Percentiles rank a stretch among this genome's conserved stretches.
phyloP scores from a whole-genome alignment of 2,329 filamentous ascomycete species.

The Aspergillus pseudoglaucus region DNA sequence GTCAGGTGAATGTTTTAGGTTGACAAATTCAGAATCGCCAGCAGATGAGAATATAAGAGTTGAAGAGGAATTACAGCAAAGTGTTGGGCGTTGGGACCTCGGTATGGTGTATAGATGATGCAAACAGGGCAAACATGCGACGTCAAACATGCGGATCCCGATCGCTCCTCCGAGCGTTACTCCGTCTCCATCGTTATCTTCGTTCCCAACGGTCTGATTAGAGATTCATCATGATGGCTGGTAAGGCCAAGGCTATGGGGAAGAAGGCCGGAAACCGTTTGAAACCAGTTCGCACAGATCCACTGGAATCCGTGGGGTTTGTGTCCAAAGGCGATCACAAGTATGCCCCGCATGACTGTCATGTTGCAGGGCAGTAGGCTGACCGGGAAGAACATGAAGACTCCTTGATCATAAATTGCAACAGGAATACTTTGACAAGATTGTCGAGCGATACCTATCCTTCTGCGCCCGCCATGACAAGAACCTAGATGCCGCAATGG shows the following conservation, averaged over 20 bases:
- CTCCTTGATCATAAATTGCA: slow-evolving; percentile 70
- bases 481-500: slow-evolving; percentile 68
- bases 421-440: slow-evolving; percentile 78
- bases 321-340: slow-evolving; percentile 86
- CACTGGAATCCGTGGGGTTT: slow-evolving; percentile 73
- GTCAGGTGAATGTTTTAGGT: neutral
- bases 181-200: neutral
- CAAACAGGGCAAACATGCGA: slow-evolving; percentile 15
- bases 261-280: slow-evolving; percentile 43
- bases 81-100: slow-evolving; percentile 15
- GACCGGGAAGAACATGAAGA: slow-evolving; percentile 39
- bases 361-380: slow-evolving; percentile 2
- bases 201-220: neutral
- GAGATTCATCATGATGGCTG: slow-evolving; percentile 9
- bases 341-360: slow-evolving; percentile 40
- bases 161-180: neutral
- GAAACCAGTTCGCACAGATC: slow-evolving; percentile 64
- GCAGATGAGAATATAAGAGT: neutral
- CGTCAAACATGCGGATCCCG: neutral
- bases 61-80: slow-evolving; percentile 2
- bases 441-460: slow-evolving; percentile 80
- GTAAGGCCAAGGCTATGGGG: slow-evolving; percentile 14
- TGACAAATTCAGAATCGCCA: neutral
- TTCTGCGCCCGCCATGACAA: slow-evolving; percentile 74
- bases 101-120: slow-evolving; percentile 7